Base-by-base conservation (phyloP, 2,329 filamentous ascomycete species). In the Aspergillus alliaceus region DNA sequence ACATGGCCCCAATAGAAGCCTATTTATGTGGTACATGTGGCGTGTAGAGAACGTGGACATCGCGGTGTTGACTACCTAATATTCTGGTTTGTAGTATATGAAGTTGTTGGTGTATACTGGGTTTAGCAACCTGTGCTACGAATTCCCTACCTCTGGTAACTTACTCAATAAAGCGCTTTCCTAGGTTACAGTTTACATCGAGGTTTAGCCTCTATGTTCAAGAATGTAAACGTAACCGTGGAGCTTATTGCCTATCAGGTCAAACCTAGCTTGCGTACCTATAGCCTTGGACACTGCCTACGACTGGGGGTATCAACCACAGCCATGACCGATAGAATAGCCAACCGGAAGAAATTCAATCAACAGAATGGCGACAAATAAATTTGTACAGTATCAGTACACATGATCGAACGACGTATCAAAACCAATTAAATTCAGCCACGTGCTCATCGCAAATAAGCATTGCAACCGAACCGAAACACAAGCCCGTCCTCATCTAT, bases 21-120 rank as follows among this genome's bases (percentile, higher is more conserved):
- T 97, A 42, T 96, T 96, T 69, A 97, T 97, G 93, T 97, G 93
- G 93, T 96, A 96, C 72, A 96, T 96, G 90, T 97, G 93, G 93
- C 82, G 89, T 58, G 86, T 93, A 11, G 89, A 89, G 70, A 86
- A 91, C 69, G 91, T 91, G 4, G 89, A 96, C 73, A 77, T 93
- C 22, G 76, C 77, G 25, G 81, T 82, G 42, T 68, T 86, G 62
- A 66, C 64, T 54, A 34, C 39, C 11, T 62, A 48, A 37, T 11
- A 29, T n/a, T 18, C n/a, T 44, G 15, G 27, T 32, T n/a, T 25
- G 20, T 46, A 31, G 27, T 20, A 14, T 32, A 48, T 6, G 12
- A 31, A 6, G 11, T 48, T 12, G 39, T 31, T 32, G 44, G 12
- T 48, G 8, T 48, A 47, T 29, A 47, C 18, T 31, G 9, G 11